Base-by-base conservation (phyloP, 1,139 yeast species). In the Blastobotrys ciferrii region DNA sequence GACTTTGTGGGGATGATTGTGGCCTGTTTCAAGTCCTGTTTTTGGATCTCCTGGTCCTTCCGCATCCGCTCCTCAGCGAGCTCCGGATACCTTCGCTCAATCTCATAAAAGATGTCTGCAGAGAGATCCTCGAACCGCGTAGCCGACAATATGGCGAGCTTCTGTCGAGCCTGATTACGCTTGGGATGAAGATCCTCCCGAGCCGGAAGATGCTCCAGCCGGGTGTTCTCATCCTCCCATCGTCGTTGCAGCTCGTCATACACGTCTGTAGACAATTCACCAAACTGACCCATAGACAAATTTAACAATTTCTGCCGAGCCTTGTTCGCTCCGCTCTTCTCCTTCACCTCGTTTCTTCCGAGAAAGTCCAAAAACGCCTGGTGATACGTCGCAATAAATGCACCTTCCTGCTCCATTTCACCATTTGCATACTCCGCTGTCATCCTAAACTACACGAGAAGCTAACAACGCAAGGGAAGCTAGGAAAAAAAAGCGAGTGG, bases 101-200 rank as follows among this genome's bases (percentile, higher is more conserved):
- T 86, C 66, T 94, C 99, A 64, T 73, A 87, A 43, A 86, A 73
- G 42, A 92, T 91, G 66, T 94, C 99, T 49, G 87, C 83, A 11
- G 89, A 95, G 63, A 94, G 77, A 65, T 92, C 98, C 61, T 84
- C 84, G 69, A 92, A 92, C 52, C 98, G 71, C 9, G 83, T 69
- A 49, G 84, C 82, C 0, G 96, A 94, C 53, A 94, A 76, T 40
- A 88, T 81, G 1, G 97, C 86, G 57, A 94, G 76, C 68, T 91
- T 92, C 64, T 87, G 91, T 59, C 99, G 78, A 2, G 98, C 98
- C 67, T 89, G 96, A 66, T 94, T 94, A 62, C 98, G 77, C 64
- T 89, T 91, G 32, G 95, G 94, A 65, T 94, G 98, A 69, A 88
- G 88, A 28, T 59, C 60, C 2, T 52, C 51, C 1, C 61, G 54